A percentile compares a stretch with the other conserved stretches of the same genome.
phyloP scores from a whole-genome alignment of 306 rosid genomes.

The Glycine soja region DNA sequence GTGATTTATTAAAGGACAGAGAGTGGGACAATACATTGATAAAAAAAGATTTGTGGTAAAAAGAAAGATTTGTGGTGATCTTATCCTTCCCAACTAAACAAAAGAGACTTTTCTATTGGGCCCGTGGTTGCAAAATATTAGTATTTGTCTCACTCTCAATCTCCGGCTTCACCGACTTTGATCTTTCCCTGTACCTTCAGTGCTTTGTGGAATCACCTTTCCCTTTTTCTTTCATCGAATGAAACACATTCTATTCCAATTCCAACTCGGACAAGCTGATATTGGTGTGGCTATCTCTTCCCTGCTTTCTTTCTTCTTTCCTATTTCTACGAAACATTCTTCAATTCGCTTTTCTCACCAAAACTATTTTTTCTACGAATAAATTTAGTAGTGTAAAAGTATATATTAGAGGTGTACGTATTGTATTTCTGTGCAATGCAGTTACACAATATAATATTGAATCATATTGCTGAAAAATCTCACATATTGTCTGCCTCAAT shows the following conservation, averaged over 20 bases:
- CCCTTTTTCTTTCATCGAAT: neutral
- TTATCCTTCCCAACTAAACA: constrained; percentile 3
- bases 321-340: neutral
- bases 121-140: neutral
- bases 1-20: too few species aligned
- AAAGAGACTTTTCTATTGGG: constrained; percentile 12
- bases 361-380: neutral
- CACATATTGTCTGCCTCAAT: too few species aligned
- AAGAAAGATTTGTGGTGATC: neutral
- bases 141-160: constrained; percentile 9
- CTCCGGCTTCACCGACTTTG: neutral
- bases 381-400: too few species aligned
- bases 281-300: neutral
- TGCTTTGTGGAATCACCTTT: constrained; percentile 23
- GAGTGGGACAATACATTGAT: neutral
- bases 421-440: too few species aligned
- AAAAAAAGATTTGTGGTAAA: too few species aligned
- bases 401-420: too few species aligned
- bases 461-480: too few species aligned
- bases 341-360: neutral
- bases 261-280: neutral
- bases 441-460: too few species aligned
- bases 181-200: neutral
- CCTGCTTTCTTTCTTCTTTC: neutral
- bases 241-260: constrained; percentile 6